These are phyloP conservation scores for Aristolochia fimbriata DNA, from an alignment of 164 flowering plant species.

Conservation along the genomic window DNA sequence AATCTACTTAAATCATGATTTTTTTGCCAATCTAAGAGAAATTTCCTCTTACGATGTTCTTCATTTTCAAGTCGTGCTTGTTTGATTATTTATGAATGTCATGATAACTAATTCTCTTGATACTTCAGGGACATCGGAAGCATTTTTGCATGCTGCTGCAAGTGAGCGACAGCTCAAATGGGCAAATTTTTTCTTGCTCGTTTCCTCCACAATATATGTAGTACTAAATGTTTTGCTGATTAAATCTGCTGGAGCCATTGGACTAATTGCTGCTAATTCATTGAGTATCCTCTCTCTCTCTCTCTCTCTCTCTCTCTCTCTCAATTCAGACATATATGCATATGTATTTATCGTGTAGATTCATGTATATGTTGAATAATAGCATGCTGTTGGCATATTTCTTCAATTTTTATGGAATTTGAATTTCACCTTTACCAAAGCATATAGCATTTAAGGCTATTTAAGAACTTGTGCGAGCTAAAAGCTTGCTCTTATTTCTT, in stretches of 20 bases:
- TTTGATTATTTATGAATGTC: background rate
- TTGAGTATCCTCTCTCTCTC: conserved; percentile 62
- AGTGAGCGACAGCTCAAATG: conserved; percentile 58
- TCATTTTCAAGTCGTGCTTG: background rate
- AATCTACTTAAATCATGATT: background rate
- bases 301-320: no score
- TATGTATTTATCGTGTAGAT: no score
- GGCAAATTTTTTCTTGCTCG: conserved; percentile 61
- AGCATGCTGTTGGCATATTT: no score
- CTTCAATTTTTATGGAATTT: no score
- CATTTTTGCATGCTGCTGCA: conserved; percentile 94
- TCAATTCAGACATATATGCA: no score
- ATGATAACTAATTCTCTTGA: background rate
- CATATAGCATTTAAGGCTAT: no score
- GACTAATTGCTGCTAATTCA: conserved; percentile 79
- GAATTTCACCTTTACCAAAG: no score
- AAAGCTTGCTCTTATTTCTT: conserved; percentile 23
- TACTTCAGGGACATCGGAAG: conserved; percentile 90
- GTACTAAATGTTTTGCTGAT: conserved; percentile 54
- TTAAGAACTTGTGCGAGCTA: no score
- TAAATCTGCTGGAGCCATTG: conserved; percentile 69
- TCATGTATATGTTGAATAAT: no score
- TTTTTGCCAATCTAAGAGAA: no score
- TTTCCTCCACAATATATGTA: conserved; percentile 67
- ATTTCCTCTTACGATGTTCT: background rate